phyloP scores from a whole-genome alignment of 352 stramenopile genomes.

The Albugo laibachii region DNA sequence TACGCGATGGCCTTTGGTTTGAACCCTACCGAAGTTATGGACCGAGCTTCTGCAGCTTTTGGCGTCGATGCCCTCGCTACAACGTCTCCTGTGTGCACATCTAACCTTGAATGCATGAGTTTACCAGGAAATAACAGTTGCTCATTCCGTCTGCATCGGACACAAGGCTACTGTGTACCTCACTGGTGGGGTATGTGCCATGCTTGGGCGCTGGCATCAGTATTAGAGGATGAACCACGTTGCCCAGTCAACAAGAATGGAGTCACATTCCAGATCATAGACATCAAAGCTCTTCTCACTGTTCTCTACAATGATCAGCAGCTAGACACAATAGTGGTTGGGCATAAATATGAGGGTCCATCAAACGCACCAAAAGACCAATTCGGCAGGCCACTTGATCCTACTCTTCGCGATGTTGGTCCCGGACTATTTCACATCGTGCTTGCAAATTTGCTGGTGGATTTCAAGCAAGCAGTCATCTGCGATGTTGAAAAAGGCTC shows the following conservation, averaged over 20 bases:
- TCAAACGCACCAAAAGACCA: slow-evolving; percentile 19
- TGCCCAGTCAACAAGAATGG: slow-evolving; percentile 23
- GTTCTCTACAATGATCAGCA: slow-evolving; percentile 18
- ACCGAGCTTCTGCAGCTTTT: slow-evolving; percentile 15
- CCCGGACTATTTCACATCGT: slow-evolving; percentile 28
- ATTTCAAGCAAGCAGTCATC: slow-evolving; percentile 17
- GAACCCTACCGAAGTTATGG: slow-evolving; percentile 16
- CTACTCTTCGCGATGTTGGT: slow-evolving; percentile 23
- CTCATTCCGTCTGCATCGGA: slow-evolving; percentile 11
- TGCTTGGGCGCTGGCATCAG: slow-evolving; percentile 18
- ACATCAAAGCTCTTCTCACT: slow-evolving; percentile 27
- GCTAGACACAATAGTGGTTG: slow-evolving; percentile 19
- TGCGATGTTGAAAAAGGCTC: slow-evolving; percentile 14
- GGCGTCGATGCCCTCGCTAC: slow-evolving; percentile 6
- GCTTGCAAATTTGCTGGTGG: slow-evolving; percentile 22
- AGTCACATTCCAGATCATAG: slow-evolving; percentile 21
- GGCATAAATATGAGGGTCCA: slow-evolving; percentile 6
- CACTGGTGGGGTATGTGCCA: slow-evolving; percentile 31
- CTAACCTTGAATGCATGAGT: slow-evolving; percentile 2
- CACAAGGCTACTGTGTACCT: slow-evolving; percentile 20
- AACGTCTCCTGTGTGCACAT: slow-evolving; percentile 2
- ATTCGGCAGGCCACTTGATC: slow-evolving; percentile 21
- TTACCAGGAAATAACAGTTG: slow-evolving; percentile 14
- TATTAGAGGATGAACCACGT: slow-evolving; percentile 19
- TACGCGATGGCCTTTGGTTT: slow-evolving; percentile 25